Evolutionary conservation across 164 flowering plant genomes (phyloP), one percentile per base, ranked within the genome.

Genomic region (Warburgia ugandensis): DNA sequence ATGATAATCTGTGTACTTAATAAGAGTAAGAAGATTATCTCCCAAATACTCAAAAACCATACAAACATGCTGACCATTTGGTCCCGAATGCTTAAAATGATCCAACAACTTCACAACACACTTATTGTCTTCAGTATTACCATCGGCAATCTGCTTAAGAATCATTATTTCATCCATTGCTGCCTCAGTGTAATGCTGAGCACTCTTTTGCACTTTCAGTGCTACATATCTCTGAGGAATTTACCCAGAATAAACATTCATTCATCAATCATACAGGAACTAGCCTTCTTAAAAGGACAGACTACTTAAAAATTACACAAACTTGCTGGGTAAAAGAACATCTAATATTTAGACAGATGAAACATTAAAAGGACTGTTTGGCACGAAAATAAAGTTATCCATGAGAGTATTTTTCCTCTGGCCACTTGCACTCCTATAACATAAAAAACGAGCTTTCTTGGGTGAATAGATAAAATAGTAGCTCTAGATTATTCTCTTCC

Each of bases 1-100:
- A 20, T 74, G 73, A 45, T 90, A 90, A 58, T 77, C 78, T 8
- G 69, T 51, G 45, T 86, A 90, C 70, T 86, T 86, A 12, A 90
- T 84, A 32, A 90, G 82, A 0, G 91, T 82, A 62, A 90, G 56
- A n/a, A 90, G 79, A 68, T 86, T 90, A 63, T 90, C 97, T 4
- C 97, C 97, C 56, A 90, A 57, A 46, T 82, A 90, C 77, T 90
- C 96, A 61, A 90, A 86, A 30, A 86, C 89, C 96, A 90, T 86
- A 65, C 97, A 90, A 17, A 90, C 86, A 72, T 90, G 97, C 61
- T 86, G 89, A 45, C 97, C 97, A 68, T 86, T 86, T 4, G 96
- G 97, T 2, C 97, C 97, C 0, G 94, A 80, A 72, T 86, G 97
- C 77, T 90, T 90, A 59, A 90, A 90, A 64, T 86, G 85, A 61